These are phyloP conservation scores for Candida michaelii DNA, from an alignment of 805 yeast species.

Conservation along the genomic window DNA sequence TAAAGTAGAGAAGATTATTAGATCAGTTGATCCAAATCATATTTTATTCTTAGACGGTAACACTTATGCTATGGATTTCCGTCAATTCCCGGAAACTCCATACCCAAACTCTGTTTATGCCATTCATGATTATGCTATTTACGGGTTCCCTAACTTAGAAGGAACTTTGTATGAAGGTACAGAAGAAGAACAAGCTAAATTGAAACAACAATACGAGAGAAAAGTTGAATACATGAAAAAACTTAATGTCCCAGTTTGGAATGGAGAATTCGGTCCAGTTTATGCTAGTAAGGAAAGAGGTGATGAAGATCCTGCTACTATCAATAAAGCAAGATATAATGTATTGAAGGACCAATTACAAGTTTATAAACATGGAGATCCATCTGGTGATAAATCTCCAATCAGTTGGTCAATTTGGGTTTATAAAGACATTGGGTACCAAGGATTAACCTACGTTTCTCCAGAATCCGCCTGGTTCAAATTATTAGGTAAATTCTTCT, in stretches of 20 bases:
- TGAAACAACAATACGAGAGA: constrained; percentile 39
- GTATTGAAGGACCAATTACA: constrained; percentile 47
- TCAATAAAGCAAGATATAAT: constrained; percentile 40
- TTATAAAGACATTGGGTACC: constrained; percentile 53
- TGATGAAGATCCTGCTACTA: constrained; percentile 35
- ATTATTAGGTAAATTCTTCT: constrained; percentile 42
- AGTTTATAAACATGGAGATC: constrained; percentile 46
- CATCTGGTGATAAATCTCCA: constrained; percentile 46
- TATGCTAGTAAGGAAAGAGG: constrained; percentile 45
- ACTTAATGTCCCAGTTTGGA: constrained; percentile 50
- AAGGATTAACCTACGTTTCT: constrained; percentile 48
- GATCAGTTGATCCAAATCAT: constrained; percentile 48
- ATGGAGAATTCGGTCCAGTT: constrained; percentile 55
- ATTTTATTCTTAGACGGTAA: constrained; percentile 51
- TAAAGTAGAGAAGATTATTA: constrained; percentile 37
- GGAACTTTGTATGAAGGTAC: constrained; percentile 34
- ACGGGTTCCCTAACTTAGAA: constrained; percentile 44
- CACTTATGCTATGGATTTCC: constrained; percentile 52
- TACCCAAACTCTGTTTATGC: constrained; percentile 49
- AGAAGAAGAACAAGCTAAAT: constrained; percentile 32
- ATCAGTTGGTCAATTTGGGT: constrained; percentile 55
- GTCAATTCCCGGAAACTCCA: constrained; percentile 44
- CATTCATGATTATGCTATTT: constrained; percentile 47
- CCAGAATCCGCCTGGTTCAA: constrained; percentile 45
- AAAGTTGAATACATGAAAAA: constrained; percentile 44